Evolutionary conservation across 805 yeast genomes (phyloP).

Genomic region (Starmera amethionina): DNA sequence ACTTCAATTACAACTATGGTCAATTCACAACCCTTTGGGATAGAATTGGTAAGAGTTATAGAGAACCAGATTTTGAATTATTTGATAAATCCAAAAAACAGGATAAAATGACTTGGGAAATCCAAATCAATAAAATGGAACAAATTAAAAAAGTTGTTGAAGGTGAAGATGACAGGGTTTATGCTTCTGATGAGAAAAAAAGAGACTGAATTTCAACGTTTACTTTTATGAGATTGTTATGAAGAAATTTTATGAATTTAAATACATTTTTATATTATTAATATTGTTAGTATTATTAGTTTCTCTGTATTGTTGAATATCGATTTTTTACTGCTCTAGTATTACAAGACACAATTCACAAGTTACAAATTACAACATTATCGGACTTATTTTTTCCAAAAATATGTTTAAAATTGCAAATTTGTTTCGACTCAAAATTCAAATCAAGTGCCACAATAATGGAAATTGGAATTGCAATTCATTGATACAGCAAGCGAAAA

Average conservation of each 20-base stretch:
- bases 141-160: conserved; percentile 70
- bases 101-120: conserved; percentile 53
- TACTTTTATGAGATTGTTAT: background rate
- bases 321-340: too few species aligned
- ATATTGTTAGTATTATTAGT: too few species aligned
- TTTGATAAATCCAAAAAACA: conserved; percentile 56
- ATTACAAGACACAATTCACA: too few species aligned
- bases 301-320: too few species aligned
- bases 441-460: too few species aligned
- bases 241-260: background rate
- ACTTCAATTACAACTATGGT: conserved; percentile 96
- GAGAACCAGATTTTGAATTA: conserved; percentile 82
- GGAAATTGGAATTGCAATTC: too few species aligned
- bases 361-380: too few species aligned
- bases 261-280: too few species aligned
- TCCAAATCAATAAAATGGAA: conserved; percentile 70
- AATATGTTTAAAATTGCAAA: too few species aligned
- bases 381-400: too few species aligned
- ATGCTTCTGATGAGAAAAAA: conserved; percentile 38
- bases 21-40: conserved; percentile 99
- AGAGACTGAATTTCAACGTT: background rate
- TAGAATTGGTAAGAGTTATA: conserved; percentile 86
- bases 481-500: too few species aligned
- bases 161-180: conserved; percentile 68
- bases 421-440: too few species aligned